phyloP scores from a whole-genome alignment of 805 yeast genomes.

The Candida ulmi region DNA sequence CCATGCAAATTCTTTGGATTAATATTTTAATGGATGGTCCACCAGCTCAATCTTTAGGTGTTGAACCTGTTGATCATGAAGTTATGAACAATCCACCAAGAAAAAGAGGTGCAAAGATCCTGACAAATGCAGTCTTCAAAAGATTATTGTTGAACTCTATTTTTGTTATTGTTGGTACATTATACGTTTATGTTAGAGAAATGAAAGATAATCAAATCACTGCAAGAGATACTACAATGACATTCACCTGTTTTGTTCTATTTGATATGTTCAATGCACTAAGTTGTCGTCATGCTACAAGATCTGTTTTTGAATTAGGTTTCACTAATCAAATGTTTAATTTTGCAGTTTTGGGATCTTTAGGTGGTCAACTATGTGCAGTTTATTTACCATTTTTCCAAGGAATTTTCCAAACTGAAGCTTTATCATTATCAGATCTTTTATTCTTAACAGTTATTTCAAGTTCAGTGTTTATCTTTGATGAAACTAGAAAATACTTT shows the following conservation, averaged over 20 bases:
- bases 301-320: slow-evolving; percentile 80
- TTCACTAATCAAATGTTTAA: slow-evolving; percentile 85
- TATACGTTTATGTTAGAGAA: slow-evolving; percentile 79
- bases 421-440: slow-evolving; percentile 67
- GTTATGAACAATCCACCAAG: slow-evolving; percentile 98
- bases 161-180: slow-evolving; percentile 79
- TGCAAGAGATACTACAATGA: slow-evolving; percentile 97
- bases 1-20: slow-evolving; percentile 98
- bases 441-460: slow-evolving; percentile 55
- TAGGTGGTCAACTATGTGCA: slow-evolving; percentile 89
- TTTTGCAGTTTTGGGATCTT: slow-evolving; percentile 81
- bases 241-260: slow-evolving; percentile 93
- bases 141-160: slow-evolving; percentile 73
- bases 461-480: slow-evolving; percentile 79
- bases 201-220: slow-evolving; percentile 82
- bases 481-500: slow-evolving; percentile 67
- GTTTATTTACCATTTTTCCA: slow-evolving; percentile 93
- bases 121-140: slow-evolving; percentile 62
- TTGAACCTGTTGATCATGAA: slow-evolving; percentile 93
- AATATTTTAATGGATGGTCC: slow-evolving; percentile 99
- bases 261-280: slow-evolving; percentile 97
- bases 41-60: slow-evolving; percentile 96
- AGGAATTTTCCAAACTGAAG: slow-evolving; percentile 89
- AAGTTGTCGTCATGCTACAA: slow-evolving; percentile 83
- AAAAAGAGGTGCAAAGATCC: slow-evolving; percentile 75